Conservation (phyloP, 2,329 filamentous ascomycete genomes). For the Alternaria alternata region DNA sequence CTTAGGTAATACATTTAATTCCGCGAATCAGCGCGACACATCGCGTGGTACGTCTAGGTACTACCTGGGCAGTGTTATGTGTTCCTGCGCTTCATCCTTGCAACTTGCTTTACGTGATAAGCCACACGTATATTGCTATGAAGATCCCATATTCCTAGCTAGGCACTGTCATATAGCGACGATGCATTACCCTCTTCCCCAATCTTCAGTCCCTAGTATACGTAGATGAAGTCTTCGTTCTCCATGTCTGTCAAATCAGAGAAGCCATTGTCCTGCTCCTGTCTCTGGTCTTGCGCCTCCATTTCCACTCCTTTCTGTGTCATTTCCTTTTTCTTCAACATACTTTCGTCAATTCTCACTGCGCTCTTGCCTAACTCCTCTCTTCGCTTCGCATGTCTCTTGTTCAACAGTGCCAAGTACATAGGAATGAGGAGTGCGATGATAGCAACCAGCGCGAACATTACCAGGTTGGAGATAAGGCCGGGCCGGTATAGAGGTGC, state of each 20-base stretch:
- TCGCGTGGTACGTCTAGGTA: neutral
- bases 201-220: constrained; percentile 3
- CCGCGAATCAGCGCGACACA: neutral
- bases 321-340: constrained; percentile 39
- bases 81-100: neutral
- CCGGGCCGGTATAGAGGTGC: constrained; percentile 48
- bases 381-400: constrained; percentile 40
- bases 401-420: constrained; percentile 45
- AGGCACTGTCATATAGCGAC: neutral
- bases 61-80: neutral
- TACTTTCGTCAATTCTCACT: constrained; percentile 43
- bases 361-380: constrained; percentile 43
- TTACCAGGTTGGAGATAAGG: constrained; percentile 44
- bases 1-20: neutral
- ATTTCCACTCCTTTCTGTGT: constrained; percentile 22
- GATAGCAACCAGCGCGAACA: constrained; percentile 44
- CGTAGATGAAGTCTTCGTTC: constrained; percentile 31
- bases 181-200: neutral
- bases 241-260: constrained; percentile 30
- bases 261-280: constrained; percentile 27
- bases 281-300: constrained; percentile 15
- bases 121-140: neutral
- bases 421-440: constrained; percentile 41
- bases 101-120: neutral
- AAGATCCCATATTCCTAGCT: neutral